A percentile compares a stretch with the other conserved stretches of the same genome.
Evolutionary conservation across 805 yeast genomes (phyloP).

Genomic region (Myxozyma lipomycoides): DNA sequence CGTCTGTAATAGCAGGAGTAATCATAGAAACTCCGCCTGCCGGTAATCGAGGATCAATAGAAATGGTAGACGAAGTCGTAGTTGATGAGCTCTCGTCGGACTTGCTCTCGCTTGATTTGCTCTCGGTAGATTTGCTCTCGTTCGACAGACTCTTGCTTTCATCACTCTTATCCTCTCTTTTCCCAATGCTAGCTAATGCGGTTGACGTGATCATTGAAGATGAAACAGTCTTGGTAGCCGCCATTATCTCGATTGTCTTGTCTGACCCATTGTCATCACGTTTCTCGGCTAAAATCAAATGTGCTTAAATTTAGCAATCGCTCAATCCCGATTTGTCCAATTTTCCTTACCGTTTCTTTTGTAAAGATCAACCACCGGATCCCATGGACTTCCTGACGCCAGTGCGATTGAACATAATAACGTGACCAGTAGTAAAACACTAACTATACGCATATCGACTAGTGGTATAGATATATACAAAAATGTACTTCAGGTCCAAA

Average conservation of each 20-base stretch:
- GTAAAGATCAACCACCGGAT: slow-evolving; percentile 2
- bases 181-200: no score
- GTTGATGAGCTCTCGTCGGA: not conserved
- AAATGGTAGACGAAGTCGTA: slow-evolving; percentile 30
- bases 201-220: no score
- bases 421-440: not conserved
- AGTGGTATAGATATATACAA: no score
- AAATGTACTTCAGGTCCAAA: no score
- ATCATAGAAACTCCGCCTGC: slow-evolving; percentile 38
- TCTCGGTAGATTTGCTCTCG: no score
- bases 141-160: no score
- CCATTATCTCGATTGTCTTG: no score
- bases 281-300: not conserved
- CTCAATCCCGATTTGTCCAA: not conserved
- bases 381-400: slow-evolving; percentile 3
- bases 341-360: slow-evolving; percentile 3
- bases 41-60: slow-evolving; percentile 38
- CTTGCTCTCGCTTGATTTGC: not conserved
- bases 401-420: not conserved
- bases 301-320: not conserved
- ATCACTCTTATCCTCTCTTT: no score
- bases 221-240: not conserved
- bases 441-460: no score
- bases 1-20: slow-evolving; percentile 37
- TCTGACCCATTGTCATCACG: not conserved